Percentiles rank a stretch among this genome's conserved stretches.
These are phyloP conservation scores for Tremella fuciformis DNA, from an alignment of 768 basidiomycete genomes.

Conservation along the genomic window DNA sequence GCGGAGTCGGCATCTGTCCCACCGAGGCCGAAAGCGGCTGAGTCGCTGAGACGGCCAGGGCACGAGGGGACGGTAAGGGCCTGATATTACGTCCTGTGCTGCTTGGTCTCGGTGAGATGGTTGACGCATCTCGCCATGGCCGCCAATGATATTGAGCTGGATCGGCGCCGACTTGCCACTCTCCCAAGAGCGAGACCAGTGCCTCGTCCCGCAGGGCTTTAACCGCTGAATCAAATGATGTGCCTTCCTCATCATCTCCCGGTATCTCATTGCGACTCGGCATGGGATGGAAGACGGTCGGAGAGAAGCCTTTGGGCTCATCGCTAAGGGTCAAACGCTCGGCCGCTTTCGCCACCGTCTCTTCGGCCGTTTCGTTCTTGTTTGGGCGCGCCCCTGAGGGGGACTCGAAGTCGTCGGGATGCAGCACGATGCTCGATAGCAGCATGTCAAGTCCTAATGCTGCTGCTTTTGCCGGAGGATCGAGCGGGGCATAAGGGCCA, in stretches of 20 bases:
- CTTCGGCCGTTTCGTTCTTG: background rate
- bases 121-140: slow-evolving; percentile 11
- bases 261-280: slow-evolving; percentile 11
- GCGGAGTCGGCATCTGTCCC: background rate
- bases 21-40: background rate
- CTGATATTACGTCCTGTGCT: background rate
- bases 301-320: too few species aligned
- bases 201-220: background rate
- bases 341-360: background rate
- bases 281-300: background rate
- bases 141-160: slow-evolving; percentile 13
- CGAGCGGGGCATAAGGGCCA: background rate
- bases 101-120: background rate
- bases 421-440: slow-evolving; percentile 16
- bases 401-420: slow-evolving; percentile 11
- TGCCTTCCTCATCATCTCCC: too few species aligned
- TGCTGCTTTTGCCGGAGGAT: background rate
- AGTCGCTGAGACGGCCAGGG: background rate
- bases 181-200: slow-evolving; percentile 7
- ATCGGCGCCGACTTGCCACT: slow-evolving; percentile 9
- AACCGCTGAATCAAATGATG: background rate
- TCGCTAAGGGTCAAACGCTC: slow-evolving; percentile 16
- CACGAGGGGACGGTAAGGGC: background rate
- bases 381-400: background rate
- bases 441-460: slow-evolving; percentile 20